Evolutionary conservation across 2,329 filamentous ascomycete genomes (phyloP).

Genomic region (Emmonsia crescens): DNA sequence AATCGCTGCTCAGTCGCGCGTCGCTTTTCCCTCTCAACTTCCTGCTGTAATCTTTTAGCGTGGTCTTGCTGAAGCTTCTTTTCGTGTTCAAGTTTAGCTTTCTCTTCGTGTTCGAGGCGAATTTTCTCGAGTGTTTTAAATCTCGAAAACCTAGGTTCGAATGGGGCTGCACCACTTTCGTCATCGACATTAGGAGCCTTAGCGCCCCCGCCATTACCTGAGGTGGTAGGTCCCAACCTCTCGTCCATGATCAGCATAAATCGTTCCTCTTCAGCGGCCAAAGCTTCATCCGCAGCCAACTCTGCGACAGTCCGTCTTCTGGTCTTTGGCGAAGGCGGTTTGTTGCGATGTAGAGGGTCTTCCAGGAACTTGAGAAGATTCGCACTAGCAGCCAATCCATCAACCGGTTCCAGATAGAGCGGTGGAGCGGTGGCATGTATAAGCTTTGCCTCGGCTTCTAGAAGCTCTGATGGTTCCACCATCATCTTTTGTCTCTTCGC

Average conservation of each 20-base stretch:
- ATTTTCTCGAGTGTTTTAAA: slow-evolving; percentile 90
- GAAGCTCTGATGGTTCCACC: slow-evolving; percentile 61
- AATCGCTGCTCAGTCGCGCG: slow-evolving; percentile 34
- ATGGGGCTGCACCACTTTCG: slow-evolving; percentile 58
- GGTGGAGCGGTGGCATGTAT: slow-evolving; percentile 62
- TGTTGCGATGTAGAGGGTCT: slow-evolving; percentile 66
- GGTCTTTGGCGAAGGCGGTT: slow-evolving; percentile 73
- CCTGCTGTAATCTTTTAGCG: slow-evolving; percentile 37
- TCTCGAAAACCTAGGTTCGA: slow-evolving; percentile 76
- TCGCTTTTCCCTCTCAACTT: slow-evolving; percentile 39
- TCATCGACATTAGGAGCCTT: slow-evolving; percentile 60
- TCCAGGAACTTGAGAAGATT: slow-evolving; percentile 59
- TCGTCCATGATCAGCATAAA: slow-evolving; percentile 93
- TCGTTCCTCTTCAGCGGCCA: slow-evolving; percentile 76
- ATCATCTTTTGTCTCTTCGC: slow-evolving; percentile 66
- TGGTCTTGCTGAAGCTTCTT: slow-evolving; percentile 40
- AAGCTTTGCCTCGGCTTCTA: slow-evolving; percentile 65
- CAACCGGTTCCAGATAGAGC: slow-evolving; percentile 66
- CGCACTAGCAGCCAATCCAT: slow-evolving; percentile 57
- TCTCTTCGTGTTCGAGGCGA: slow-evolving; percentile 64
- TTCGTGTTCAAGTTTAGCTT: slow-evolving; percentile 40
- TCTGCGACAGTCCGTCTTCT: slow-evolving; percentile 91
- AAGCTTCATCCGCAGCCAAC: slow-evolving; percentile 85
- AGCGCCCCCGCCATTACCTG: slow-evolving; percentile 45
- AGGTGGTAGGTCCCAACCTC: slow-evolving; percentile 52